Base-by-base conservation (phyloP, 148 eudicot genomes). In the Vaccinium corymbosum region DNA sequence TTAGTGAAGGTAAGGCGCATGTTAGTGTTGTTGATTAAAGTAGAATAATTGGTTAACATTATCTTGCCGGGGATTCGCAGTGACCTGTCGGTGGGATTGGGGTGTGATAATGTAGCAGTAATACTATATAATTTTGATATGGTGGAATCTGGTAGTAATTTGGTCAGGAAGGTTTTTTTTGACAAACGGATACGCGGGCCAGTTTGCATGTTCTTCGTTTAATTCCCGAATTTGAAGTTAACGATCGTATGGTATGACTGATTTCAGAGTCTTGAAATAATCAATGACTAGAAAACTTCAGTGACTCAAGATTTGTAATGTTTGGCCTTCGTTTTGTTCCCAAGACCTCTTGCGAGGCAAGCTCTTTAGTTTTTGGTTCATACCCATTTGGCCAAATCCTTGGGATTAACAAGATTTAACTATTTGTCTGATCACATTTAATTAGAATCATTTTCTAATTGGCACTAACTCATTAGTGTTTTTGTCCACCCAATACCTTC, bases 71-170 rank as follows among this genome's bases (percentile, higher is more conserved):
- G 64, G 57, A 32, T 85, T 68, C 78, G 13, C 57, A 66, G 84
- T 85, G 87, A 38, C 51, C 15, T 85, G 84, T 76, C 87, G 87
- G 84, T 85, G 61, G 81, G 68, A 50, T 66, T 42, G 84, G 50
- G 50, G 49, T 76, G 50, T 75, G 42, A 1, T 50, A 29, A n/a
- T 7, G 32, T 19, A 14, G 59, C 17, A 56, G 20, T 56, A 64
- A 7, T 22, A 7, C 50, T 48, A 16, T 6, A 7, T 1, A 61
- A 68, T 4, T 68, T 68, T 4, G 7, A 68, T 68, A 27, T 27
- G 73, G 42, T 68, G 38, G 38, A 29, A 29, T 68, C 17, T 29
- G 27, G 22, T 11, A 35, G 38, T 42, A 42, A 42, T 42, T 35
- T 32, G n/a, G 29, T 48, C 11, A 56, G 62, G 0, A 56, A 42